A percentile compares a stretch with the other conserved stretches of the same genome.
Evolutionary conservation across 1,284 basidiomycete genomes (phyloP).

Genomic region (Lentinula novae-zelandiae): DNA sequence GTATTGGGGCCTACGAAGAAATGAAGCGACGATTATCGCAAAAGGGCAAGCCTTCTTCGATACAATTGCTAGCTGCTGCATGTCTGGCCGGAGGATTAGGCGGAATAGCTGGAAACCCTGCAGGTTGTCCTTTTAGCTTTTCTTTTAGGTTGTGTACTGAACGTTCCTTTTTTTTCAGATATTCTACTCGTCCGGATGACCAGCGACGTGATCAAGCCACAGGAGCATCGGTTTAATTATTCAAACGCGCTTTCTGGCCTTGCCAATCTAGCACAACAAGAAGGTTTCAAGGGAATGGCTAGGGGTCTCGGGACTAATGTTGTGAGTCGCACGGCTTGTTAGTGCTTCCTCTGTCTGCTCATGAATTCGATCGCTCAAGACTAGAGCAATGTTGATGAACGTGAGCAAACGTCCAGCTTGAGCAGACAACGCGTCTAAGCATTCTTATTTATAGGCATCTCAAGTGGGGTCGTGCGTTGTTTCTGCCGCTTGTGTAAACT

Average conservation of each 20-base stretch:
- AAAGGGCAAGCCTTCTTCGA: conserved; percentile 45
- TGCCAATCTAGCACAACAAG: conserved; percentile 57
- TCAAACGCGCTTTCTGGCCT: conserved; percentile 74
- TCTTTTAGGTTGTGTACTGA: background rate
- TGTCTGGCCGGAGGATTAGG: conserved; percentile 76
- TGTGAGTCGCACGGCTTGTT: conserved; percentile 32
- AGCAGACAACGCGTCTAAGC: conserved; percentile 8
- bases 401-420: conserved; percentile 35
- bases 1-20: conserved; percentile 82
- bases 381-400: conserved; percentile 84
- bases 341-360: conserved; percentile 11
- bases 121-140: conserved; percentile 42
- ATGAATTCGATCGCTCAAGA: conserved; percentile 30
- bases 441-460: conserved; percentile 45
- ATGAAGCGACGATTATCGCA: conserved; percentile 56
- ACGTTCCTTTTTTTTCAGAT: conserved; percentile 35
- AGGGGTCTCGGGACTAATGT: conserved; percentile 82
- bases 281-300: conserved; percentile 68
- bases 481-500: conserved; percentile 3
- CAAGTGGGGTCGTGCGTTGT: conserved; percentile 84
- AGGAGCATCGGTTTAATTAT: conserved; percentile 74
- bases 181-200: conserved; percentile 86
- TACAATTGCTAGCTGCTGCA: conserved; percentile 59
- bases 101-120: conserved; percentile 78
- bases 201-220: conserved; percentile 74